phyloP scores from a whole-genome alignment of 1,139 yeast species.

The Arxiozyma bovina region DNA sequence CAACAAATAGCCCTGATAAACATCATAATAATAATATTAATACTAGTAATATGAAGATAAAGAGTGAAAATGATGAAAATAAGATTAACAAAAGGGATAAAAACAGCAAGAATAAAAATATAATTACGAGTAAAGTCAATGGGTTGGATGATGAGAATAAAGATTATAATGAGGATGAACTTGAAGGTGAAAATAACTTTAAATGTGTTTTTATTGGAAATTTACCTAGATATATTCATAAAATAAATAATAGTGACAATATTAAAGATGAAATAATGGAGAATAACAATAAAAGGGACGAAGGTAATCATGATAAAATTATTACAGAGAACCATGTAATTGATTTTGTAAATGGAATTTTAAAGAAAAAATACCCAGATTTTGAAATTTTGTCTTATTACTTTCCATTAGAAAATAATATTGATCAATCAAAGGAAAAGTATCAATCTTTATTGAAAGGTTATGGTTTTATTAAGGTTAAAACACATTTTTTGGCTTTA shows the following conservation, averaged over 20 bases:
- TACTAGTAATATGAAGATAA: not conserved
- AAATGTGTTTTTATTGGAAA: slow-evolving; percentile 30
- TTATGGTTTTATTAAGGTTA: slow-evolving; percentile 42
- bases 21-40: not conserved
- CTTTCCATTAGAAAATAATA: slow-evolving; percentile 17
- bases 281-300: not conserved
- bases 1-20: not conserved
- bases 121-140: too few species aligned
- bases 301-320: not conserved
- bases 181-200: slow-evolving; percentile 8
- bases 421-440: slow-evolving; percentile 4
- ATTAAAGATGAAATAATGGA: not conserved
- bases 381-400: slow-evolving; percentile 23
- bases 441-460: slow-evolving; percentile 29
- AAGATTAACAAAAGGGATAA: slow-evolving; percentile 8
- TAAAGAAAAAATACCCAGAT: slow-evolving; percentile 12
- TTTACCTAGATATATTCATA: slow-evolving; percentile 14
- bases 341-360: slow-evolving; percentile 12
- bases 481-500: slow-evolving; percentile 35
- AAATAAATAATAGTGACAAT: not conserved
- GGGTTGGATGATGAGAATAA: slow-evolving; percentile 7
- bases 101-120: too few species aligned
- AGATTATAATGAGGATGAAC: not conserved
- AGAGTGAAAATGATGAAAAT: not conserved
- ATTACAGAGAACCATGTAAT: slow-evolving; percentile 19